Conservation (phyloP, 768 basidiomycete genomes). For the Kockovaella imperatae region DNA sequence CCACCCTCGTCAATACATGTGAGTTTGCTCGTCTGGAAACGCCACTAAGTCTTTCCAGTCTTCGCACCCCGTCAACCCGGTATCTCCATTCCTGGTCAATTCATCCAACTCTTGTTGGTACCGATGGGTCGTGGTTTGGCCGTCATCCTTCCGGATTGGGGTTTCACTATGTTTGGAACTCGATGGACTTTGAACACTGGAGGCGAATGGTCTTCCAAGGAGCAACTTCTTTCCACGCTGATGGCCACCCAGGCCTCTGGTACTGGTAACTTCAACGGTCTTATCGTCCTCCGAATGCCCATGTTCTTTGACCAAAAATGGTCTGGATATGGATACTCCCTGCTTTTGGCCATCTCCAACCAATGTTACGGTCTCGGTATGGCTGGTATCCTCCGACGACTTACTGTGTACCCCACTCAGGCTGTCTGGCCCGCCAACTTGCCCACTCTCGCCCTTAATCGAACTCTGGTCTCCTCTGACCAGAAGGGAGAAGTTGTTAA, state of each 20-base stretch:
- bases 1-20: not conserved
- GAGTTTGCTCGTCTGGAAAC: not conserved
- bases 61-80: not conserved
- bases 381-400: not conserved
- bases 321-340: conserved; percentile 14
- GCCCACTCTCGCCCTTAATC: conserved; percentile 1
- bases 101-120: conserved; percentile 1
- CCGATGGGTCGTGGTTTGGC: conserved; percentile 1
- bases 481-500: not conserved
- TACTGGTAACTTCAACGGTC: conserved; percentile 3
- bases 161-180: conserved; percentile 2
- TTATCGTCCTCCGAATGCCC: conserved; percentile 13
- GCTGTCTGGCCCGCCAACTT: conserved; percentile 7
- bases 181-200: conserved; percentile 8
- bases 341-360: not conserved
- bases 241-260: conserved; percentile 15
- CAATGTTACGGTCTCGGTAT: not conserved
- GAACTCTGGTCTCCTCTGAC: not conserved
- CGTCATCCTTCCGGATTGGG: conserved; percentile 1
- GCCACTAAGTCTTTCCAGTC: not conserved
- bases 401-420: conserved; percentile 1
- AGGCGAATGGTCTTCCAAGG: conserved; percentile 21
- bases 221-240: conserved; percentile 15
- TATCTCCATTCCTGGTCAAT: not conserved
- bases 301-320: conserved; percentile 31